These are phyloP conservation scores for Nicotiana noctiflora DNA, from an alignment of 257 asterid genomes.

Conservation along the genomic window DNA sequence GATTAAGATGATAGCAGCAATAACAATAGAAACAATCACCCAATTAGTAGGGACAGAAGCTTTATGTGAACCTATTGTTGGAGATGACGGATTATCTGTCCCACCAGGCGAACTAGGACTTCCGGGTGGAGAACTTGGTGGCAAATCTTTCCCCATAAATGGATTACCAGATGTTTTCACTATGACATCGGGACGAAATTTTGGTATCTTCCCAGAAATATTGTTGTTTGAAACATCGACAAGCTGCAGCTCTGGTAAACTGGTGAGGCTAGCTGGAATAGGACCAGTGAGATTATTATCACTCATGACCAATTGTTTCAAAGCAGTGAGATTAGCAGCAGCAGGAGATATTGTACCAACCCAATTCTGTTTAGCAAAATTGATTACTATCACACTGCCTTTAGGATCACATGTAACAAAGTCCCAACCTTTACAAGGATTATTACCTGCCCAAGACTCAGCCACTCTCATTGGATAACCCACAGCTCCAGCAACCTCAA, in stretches of 20 bases:
- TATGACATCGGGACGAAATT: slow-evolving; percentile 28
- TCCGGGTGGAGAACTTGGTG: slow-evolving; percentile 23
- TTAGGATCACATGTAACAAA: slow-evolving; percentile 40
- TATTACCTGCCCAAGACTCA: slow-evolving; percentile 62
- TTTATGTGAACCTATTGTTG: background rate
- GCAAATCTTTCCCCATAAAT: slow-evolving; percentile 46
- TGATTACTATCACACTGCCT: slow-evolving; percentile 46
- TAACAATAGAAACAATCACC: slow-evolving; percentile 21
- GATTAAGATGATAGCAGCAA: slow-evolving; percentile 13
- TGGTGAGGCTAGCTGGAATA: slow-evolving; percentile 51
- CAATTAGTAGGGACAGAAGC: slow-evolving; percentile 20
- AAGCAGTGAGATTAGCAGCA: slow-evolving; percentile 37
- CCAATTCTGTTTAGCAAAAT: slow-evolving; percentile 51
- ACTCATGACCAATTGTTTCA: slow-evolving; percentile 38
- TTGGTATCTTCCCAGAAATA: slow-evolving; percentile 64
- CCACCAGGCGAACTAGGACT: slow-evolving; percentile 1
- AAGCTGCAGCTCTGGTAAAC: slow-evolving; percentile 34
- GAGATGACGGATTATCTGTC: slow-evolving; percentile 8
- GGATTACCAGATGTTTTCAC: slow-evolving; percentile 45
- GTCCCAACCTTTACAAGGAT: slow-evolving; percentile 60
- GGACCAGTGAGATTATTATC: slow-evolving; percentile 56
- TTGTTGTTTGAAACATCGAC: slow-evolving; percentile 79
- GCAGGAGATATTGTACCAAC: slow-evolving; percentile 58
- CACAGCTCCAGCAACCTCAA: slow-evolving; percentile 40
- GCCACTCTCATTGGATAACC: slow-evolving; percentile 56